Evolutionary conservation across 495 filamentous ascomycete genomes (phyloP).

Genomic region (Talaromyces stipitatus): DNA sequence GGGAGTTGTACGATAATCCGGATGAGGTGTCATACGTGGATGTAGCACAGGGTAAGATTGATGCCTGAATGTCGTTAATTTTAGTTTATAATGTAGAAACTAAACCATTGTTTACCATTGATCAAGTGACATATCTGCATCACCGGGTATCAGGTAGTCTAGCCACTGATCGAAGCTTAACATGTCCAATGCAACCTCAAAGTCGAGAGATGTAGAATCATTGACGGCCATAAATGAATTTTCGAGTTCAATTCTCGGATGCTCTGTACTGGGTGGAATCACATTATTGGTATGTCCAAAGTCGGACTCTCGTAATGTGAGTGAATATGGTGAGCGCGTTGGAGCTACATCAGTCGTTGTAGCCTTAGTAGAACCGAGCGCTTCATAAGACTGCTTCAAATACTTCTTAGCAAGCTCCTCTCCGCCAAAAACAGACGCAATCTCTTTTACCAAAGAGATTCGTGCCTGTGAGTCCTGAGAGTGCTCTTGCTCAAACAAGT

Average conservation of each 20-base stretch:
- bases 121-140: background rate
- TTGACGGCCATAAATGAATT: background rate
- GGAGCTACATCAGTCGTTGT: too few relatives aligned
- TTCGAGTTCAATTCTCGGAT: background rate
- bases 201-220: slow-evolving; percentile 3
- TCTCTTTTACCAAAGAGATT: slow-evolving; percentile 1
- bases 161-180: slow-evolving; percentile 6
- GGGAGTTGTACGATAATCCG: slow-evolving; percentile 11
- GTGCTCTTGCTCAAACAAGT: slow-evolving; percentile 1
- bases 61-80: background rate
- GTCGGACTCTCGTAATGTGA: background rate
- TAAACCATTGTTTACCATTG: too few relatives aligned
- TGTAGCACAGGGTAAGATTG: background rate
- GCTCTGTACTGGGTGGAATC: background rate
- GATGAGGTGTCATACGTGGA: slow-evolving; percentile 6
- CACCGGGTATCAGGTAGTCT: background rate
- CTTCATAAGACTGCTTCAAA: slow-evolving; percentile 1
- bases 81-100: too few relatives aligned
- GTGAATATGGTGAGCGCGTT: background rate
- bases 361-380: background rate
- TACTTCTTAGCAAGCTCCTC: slow-evolving; percentile 6
- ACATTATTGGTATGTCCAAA: background rate
- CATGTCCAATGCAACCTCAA: slow-evolving; percentile 5
- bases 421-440: slow-evolving; percentile 9
- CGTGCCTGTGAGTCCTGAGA: background rate